phyloP scores from a whole-genome alignment of 208 protist species.

The Tritrichomonas musculus region DNA sequence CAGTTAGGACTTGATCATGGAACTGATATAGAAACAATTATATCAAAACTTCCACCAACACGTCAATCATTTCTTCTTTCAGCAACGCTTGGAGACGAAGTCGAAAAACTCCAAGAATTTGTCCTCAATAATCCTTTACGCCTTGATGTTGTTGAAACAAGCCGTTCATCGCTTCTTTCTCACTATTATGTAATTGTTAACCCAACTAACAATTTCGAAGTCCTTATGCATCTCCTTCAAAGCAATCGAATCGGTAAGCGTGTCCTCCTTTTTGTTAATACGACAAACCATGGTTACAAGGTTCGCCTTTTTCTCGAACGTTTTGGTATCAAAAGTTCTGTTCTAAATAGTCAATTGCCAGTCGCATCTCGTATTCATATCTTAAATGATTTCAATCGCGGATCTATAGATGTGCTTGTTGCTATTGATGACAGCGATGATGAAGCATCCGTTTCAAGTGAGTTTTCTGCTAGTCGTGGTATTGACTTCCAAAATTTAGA shows the following conservation, averaged over 20 bases:
- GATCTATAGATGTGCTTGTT: constrained; percentile 15
- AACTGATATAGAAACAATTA: constrained; percentile 20
- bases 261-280: constrained; percentile 36
- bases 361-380: constrained; percentile 29
- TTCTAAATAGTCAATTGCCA: constrained; percentile 39
- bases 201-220: neutral
- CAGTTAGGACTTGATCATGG: neutral
- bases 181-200: neutral
- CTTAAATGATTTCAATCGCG: constrained; percentile 36
- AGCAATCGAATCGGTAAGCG: neutral
- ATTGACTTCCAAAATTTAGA: constrained; percentile 81
- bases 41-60: constrained; percentile 1
- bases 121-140: neutral
- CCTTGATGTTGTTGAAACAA: neutral
- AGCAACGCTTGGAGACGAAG: neutral
- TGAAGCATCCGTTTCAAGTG: neutral
- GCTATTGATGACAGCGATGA: constrained; percentile 37
- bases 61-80: constrained; percentile 21
- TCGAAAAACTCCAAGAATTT: neutral
- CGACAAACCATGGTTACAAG: neutral
- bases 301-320: constrained; percentile 36
- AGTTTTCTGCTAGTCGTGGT: constrained; percentile 51
- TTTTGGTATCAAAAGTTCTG: constrained; percentile 14
- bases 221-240: neutral
- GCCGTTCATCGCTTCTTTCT: neutral